A percentile compares a stretch with the other conserved stretches of the same genome.
Conservation (phyloP, 192 early-diverging fungal genomes). For the Entophlyctis luteolus region DNA sequence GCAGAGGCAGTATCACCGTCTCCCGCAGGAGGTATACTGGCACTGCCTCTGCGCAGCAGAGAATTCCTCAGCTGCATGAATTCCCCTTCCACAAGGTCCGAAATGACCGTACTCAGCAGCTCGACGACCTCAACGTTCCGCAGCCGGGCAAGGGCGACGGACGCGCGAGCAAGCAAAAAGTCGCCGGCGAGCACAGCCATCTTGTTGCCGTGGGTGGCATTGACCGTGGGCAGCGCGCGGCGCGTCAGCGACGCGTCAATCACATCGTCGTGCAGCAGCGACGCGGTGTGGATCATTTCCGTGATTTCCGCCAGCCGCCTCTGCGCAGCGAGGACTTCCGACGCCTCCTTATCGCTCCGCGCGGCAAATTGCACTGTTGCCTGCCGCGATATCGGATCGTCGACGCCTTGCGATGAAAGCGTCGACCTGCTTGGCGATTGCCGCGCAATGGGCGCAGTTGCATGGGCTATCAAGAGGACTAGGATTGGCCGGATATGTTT, state of each 20-base stretch:
- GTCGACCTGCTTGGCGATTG: neutral
- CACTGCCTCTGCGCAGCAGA: conserved; percentile 18
- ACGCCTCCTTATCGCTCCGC: neutral
- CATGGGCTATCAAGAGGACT: conserved; percentile 84
- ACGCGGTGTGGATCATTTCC: conserved; percentile 97
- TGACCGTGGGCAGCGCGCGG: conserved; percentile 71
- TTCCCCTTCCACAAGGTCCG: conserved; percentile 93
- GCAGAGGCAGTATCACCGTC: neutral
- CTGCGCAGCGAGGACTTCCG: conserved; percentile 75
- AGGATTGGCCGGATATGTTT: conserved; percentile 91
- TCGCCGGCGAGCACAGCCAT: conserved; percentile 91
- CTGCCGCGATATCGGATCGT: conserved; percentile 5
- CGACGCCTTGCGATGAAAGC: neutral
- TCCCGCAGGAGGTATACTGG: neutral
- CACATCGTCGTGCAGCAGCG: conserved; percentile 92
- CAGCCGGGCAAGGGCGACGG: conserved; percentile 82
- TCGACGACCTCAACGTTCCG: conserved; percentile 90
- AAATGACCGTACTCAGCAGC: conserved; percentile 86
- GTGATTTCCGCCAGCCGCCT: conserved; percentile 91
- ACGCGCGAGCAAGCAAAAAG: conserved; percentile 89
- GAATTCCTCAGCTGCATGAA: conserved; percentile 91
- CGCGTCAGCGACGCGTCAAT: conserved; percentile 75
- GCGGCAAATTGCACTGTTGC: neutral
- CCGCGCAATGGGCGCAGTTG: conserved; percentile 27
- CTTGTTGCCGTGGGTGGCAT: conserved; percentile 90